Conservation (phyloP, 2,329 filamentous ascomycete species). For the Xylariomycetidae sp. region DNA sequence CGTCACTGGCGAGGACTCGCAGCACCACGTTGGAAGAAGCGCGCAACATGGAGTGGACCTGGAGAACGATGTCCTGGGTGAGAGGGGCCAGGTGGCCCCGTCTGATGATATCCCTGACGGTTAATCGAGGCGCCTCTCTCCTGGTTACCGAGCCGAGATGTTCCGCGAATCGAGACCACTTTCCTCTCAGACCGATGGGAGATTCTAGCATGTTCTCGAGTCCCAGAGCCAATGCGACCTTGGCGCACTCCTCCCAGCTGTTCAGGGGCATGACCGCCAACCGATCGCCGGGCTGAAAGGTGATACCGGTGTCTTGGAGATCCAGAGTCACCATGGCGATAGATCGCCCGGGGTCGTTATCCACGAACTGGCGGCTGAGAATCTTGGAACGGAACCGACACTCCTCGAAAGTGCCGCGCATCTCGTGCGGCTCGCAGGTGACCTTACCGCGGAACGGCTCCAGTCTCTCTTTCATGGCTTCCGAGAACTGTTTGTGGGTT, state of each 20-base stretch:
- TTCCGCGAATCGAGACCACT: conserved; percentile 43
- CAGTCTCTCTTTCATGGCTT: conserved; percentile 49
- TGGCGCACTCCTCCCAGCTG: conserved; percentile 49
- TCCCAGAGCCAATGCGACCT: conserved; percentile 47
- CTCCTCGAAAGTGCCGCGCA: conserved; percentile 51
- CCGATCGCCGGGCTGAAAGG: conserved; percentile 48
- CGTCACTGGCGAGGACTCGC: conserved; percentile 42
- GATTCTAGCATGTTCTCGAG: conserved; percentile 42
- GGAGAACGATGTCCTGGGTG: conserved; percentile 45
- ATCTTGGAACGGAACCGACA: conserved; percentile 45
- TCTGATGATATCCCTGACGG: conserved; percentile 44
- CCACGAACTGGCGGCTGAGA: conserved; percentile 40
- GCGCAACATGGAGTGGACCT: conserved; percentile 41
- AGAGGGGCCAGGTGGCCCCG: conserved; percentile 48
- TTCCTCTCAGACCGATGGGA: conserved; percentile 31
- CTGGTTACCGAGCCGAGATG: conserved; percentile 38
- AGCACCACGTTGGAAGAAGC: conserved; percentile 46
- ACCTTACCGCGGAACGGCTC: conserved; percentile 44
- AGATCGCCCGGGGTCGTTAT: conserved; percentile 39
- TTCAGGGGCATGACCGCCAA: conserved; percentile 53
- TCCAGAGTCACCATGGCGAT: conserved; percentile 48
- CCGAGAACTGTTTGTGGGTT: conserved; percentile 46
- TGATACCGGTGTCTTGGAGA: conserved; percentile 48
- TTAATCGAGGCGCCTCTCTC: conserved; percentile 28
- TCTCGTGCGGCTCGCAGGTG: conserved; percentile 45